Evolutionary conservation across 805 yeast species (phyloP).

Genomic region (Tetrapisispora taiwanensis): DNA sequence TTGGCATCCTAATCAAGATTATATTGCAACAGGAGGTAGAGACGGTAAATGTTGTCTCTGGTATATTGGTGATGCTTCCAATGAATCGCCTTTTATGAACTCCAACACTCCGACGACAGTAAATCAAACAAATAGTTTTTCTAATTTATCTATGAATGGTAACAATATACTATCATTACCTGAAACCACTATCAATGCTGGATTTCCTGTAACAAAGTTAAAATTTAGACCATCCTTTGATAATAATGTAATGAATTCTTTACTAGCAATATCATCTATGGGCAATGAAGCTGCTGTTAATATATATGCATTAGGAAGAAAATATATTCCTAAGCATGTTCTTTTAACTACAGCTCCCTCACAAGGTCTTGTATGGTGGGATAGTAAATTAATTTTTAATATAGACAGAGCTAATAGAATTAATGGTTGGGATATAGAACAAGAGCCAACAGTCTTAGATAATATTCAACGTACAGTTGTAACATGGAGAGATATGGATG

Average conservation of each 20-base stretch:
- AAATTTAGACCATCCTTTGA: constrained; percentile 25
- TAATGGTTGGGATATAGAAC: constrained; percentile 26
- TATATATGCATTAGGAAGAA: constrained; percentile 60
- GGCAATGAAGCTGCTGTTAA: constrained; percentile 61
- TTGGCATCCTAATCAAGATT: constrained; percentile 79
- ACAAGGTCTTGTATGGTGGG: constrained; percentile 30
- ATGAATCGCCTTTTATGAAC: neutral
- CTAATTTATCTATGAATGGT: constrained; percentile 21
- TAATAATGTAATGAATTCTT: constrained; percentile 41
- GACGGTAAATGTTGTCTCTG: constrained; percentile 45
- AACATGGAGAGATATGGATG: constrained; percentile 31
- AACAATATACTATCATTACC: constrained; percentile 38
- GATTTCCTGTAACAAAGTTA: constrained; percentile 62
- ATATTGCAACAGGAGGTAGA: constrained; percentile 84
- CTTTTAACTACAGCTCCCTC: constrained; percentile 24
- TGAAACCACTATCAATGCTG: constrained; percentile 59
- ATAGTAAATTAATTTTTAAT: constrained; percentile 24
- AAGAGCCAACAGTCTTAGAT: constrained; percentile 25
- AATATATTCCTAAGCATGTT: constrained; percentile 55
- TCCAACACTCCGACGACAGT: neutral
- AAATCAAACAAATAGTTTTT: neutral
- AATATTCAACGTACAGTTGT: constrained; percentile 21
- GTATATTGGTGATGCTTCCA: constrained; percentile 25
- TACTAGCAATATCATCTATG: constrained; percentile 62
- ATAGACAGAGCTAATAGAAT: constrained; percentile 26